phyloP scores from a whole-genome alignment of 2,329 filamentous ascomycete genomes.

The Fusarium nanum region DNA sequence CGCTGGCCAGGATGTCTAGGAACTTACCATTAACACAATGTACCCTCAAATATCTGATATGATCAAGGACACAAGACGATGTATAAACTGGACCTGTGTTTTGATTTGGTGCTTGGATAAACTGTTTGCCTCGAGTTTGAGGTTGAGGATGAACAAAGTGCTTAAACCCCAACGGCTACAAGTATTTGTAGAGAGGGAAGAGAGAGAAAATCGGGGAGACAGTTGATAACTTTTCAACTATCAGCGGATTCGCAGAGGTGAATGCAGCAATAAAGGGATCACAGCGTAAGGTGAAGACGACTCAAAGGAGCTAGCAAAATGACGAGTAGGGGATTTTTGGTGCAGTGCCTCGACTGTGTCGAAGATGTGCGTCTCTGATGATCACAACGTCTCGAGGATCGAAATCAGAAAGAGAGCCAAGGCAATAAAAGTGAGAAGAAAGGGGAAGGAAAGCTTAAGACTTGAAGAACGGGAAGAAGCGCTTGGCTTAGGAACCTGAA shows the following conservation, averaged over 20 bases:
- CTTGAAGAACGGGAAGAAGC: neutral
- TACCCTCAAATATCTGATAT: neutral
- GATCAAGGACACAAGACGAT: constrained; percentile 2
- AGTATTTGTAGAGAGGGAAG: neutral
- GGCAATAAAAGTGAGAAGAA: neutral
- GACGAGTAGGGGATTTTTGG: neutral
- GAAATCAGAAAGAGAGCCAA: neutral
- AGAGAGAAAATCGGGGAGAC: neutral
- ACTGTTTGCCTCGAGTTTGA: neutral
- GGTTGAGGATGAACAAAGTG: constrained; percentile 1
- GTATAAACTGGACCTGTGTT: constrained; percentile 16
- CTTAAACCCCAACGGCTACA: neutral
- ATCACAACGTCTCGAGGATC: neutral
- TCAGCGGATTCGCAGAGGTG: neutral
- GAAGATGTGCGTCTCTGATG: neutral
- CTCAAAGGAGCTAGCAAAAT: neutral
- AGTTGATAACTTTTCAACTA: neutral
- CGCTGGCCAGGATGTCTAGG: neutral
- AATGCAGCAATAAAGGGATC: neutral
- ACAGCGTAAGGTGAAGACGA: neutral
- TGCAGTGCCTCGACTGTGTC: neutral
- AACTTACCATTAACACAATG: constrained; percentile 23
- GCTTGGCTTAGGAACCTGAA: neutral
- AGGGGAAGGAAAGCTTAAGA: neutral
- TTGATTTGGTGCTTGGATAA: neutral